Evolutionary conservation across 2,329 filamentous ascomycete genomes (phyloP), one percentile per base, ranked within the genome.

Genomic region (Exophiala sp.): DNA sequence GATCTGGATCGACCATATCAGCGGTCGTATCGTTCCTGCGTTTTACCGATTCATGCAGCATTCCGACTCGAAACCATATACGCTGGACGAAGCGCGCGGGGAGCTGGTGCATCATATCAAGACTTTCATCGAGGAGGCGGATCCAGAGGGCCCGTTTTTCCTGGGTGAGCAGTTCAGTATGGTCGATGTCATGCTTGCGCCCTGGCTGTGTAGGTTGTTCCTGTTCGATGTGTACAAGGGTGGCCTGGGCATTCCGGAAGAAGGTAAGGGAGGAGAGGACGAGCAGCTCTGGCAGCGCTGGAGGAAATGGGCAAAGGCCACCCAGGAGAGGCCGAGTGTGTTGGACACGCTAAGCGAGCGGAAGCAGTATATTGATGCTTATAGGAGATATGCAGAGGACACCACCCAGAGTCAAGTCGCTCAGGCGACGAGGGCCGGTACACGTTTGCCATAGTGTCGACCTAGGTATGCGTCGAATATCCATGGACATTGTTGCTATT

Each of bases 1-100:
- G 24, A 79, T 90, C 44, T 90, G 85, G 85, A 84, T 82, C 37
- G 84, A 90, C 58, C 88, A 85, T 58, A 76, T 86, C 21, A 79
- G 75, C 35, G 77, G 73, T 7, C 72, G 82, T 43, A 80, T 90
- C 49, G 75, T 88, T 13, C 83, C 86, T 0, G 75, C 72, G 0
- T 89, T 84, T 58, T 86, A 89, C 67, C 78, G 79, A 44, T 79
- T 79, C 56, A 61, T 79, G 54, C 73, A 76, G 57, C 72, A 64
- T 42, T 71, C 75, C 60, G 64, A 69, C 0, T 52, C 54, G 3
- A 61, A 65, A 34, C 37, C 51, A 0, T 74, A 74, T 55, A 70
- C 65, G 7, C 65, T 83, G 0, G 71, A 76, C 0, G 70, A 79
- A 35, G 79, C 77, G 22, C 73, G 82, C 3, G 60, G 66, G 2